Evolutionary conservation across 176 grass and related monocot genomes (phyloP), one percentile per base, ranked within the genome.

Genomic region (Avena atlantica): DNA sequence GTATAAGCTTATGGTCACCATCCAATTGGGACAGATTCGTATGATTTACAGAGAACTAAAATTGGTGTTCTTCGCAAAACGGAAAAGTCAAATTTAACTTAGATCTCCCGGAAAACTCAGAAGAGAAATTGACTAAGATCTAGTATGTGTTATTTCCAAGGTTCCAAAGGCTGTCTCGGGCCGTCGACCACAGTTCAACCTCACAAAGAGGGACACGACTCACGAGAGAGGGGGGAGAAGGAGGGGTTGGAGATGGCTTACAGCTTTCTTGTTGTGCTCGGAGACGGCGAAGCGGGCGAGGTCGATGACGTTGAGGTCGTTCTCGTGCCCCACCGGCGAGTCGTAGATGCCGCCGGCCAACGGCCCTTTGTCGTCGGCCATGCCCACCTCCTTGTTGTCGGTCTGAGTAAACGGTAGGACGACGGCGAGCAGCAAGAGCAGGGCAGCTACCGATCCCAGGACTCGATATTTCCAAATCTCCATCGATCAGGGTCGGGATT

Each of bases 181-280:
- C 31, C 3, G 17, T n/a, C 8, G 15, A 71, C 70, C 42, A 14
- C 62, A 42, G 16, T 37, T n/a, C 20, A 23, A 29, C 20, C 27
- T 16, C 50, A 9, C 15, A 36, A 14, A 75, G 24, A 67, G 31
- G 31, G 2, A 34, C 31, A 34, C 3, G 29, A 31, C 29, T 31
- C 29, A 31, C 29, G 31, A 19, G 36, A 77, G 1, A 79, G 23
- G 13, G 17, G 36, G 2, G 13, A 74, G 5, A 14, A 34, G 27
- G 1, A 34, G n/a, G 25, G 16, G 10, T 1, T 17, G n/a, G 8
- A 16, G 36, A 58, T 50, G 31, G 2, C 87, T 93, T 63, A 97
- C 95, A 40, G 95, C 55, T 67, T 88, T 94, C 48, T 94, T 94
- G 92, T 97, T 94, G 82, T 97, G 89, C 88, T 97, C 89, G 3